Evolutionary conservation across 108 stramenopile genomes (phyloP).

Genomic region (Ochromonas danica): DNA sequence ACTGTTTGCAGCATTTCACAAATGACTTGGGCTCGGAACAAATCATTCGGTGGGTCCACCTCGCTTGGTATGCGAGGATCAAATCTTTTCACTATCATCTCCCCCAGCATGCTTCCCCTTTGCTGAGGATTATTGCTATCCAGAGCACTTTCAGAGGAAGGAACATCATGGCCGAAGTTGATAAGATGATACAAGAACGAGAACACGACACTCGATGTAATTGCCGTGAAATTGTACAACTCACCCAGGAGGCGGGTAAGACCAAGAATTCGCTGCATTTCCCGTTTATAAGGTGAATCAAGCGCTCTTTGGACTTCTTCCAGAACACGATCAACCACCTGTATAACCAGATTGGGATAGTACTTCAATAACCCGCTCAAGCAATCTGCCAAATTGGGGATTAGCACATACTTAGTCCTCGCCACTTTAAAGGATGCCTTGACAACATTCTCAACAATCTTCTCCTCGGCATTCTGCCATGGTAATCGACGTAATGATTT

Average conservation of each 20-base stretch:
- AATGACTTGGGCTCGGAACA: conserved; percentile 76
- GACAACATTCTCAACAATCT: conserved; percentile 54
- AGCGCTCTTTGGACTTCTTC: conserved; percentile 83
- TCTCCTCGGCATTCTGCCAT: conserved; percentile 68
- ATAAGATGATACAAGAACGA: conserved; percentile 75
- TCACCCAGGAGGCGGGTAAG: conserved; percentile 79
- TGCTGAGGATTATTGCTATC: too few species aligned
- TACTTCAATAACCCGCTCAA: conserved; percentile 63
- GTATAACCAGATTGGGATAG: conserved; percentile 67
- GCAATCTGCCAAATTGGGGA: conserved; percentile 73
- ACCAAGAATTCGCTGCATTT: conserved; percentile 79
- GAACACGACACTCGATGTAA: conserved; percentile 69
- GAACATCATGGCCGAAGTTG: conserved; percentile 84
- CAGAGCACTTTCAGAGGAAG: conserved; percentile 46
- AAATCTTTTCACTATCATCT: conserved; percentile 51
- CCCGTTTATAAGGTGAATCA: conserved; percentile 60
- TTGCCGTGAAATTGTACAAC: conserved; percentile 66
- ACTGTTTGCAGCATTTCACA: conserved; percentile 75
- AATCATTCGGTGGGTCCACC: conserved; percentile 76
- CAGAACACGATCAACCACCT: conserved; percentile 73
- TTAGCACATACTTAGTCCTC: conserved; percentile 73
- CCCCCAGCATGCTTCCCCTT: neutral
- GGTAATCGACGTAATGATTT: conserved; percentile 82
- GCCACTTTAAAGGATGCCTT: conserved; percentile 76
- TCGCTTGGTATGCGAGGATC: conserved; percentile 79